Conservation (phyloP, 345 rosid species). For the Citrus maxima region DNA sequence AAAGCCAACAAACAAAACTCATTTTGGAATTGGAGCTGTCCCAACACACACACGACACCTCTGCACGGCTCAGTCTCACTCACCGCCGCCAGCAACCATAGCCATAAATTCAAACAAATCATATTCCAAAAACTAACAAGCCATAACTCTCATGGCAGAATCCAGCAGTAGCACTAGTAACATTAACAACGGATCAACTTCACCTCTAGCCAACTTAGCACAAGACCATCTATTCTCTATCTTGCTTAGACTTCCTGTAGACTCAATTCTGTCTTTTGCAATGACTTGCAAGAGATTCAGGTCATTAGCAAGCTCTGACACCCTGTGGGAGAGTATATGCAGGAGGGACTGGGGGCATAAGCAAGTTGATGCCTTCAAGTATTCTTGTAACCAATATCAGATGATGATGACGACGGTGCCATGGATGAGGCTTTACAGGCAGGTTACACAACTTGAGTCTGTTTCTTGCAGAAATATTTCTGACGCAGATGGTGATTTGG, state of each 20-base stretch:
- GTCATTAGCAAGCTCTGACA: slow-evolving; percentile 48
- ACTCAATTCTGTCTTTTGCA: slow-evolving; percentile 67
- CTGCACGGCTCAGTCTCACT: background rate
- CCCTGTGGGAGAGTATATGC: slow-evolving; percentile 78
- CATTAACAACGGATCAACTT: slow-evolving; percentile 18
- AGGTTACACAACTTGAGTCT: slow-evolving; percentile 55
- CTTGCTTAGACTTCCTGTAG: slow-evolving; percentile 74
- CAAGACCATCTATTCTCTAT: slow-evolving; percentile 72
- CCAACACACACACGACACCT: background rate
- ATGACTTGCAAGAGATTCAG: slow-evolving; percentile 68
- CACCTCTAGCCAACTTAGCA: slow-evolving; percentile 33
- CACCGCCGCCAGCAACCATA: background rate
- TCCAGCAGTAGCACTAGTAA: slow-evolving; percentile 7
- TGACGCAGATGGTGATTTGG: slow-evolving; percentile 33
- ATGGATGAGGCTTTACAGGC: slow-evolving; percentile 69
- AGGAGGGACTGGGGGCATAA: slow-evolving; percentile 69
- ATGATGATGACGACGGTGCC: slow-evolving; percentile 20
- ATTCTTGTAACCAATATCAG: slow-evolving; percentile 28
- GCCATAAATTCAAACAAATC: slow-evolving; percentile 5
- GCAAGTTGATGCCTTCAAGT: slow-evolving; percentile 56
- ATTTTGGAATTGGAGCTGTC: background rate
- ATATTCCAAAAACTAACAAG: background rate
- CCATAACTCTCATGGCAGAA: slow-evolving; percentile 31
- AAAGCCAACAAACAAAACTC: slow-evolving; percentile 1
- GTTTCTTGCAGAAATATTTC: slow-evolving; percentile 54